Evolutionary conservation across 2,329 filamentous ascomycete species (phyloP).

Genomic region (Cercospora sojina): DNA sequence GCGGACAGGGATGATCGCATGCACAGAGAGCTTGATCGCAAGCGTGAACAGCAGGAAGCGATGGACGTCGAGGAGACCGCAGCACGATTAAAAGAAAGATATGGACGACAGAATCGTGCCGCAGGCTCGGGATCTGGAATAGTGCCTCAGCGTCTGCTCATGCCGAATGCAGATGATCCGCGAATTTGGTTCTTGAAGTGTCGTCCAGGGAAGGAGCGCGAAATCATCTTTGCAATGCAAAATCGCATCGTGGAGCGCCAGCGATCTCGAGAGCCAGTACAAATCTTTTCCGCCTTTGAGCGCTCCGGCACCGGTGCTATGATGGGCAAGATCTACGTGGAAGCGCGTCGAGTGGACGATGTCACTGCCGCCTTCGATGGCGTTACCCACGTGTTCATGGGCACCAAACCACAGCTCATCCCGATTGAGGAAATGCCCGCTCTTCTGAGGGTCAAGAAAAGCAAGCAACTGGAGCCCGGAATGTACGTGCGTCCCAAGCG

Average conservation of each 20-base stretch:
- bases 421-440: slow-evolving; percentile 98
- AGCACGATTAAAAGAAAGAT: slow-evolving; percentile 79
- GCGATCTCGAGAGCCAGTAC: slow-evolving; percentile 74
- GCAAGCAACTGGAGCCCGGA: slow-evolving; percentile 77
- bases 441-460: slow-evolving; percentile 85
- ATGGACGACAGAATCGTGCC: slow-evolving; percentile 70
- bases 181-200: slow-evolving; percentile 93
- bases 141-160: slow-evolving; percentile 78
- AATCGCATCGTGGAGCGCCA: slow-evolving; percentile 81
- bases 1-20: slow-evolving; percentile 84
- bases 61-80: slow-evolving; percentile 94
- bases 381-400: slow-evolving; percentile 85
- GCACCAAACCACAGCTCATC: slow-evolving; percentile 81
- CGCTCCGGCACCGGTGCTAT: slow-evolving; percentile 70
- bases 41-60: slow-evolving; percentile 80
- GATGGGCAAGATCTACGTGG: slow-evolving; percentile 93
- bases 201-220: slow-evolving; percentile 92
- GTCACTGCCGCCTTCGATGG: slow-evolving; percentile 79
- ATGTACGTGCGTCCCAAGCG: slow-evolving; percentile 81
- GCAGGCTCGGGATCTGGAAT: slow-evolving; percentile 69
- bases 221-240: slow-evolving; percentile 83
- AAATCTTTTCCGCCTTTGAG: slow-evolving; percentile 89
- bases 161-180: slow-evolving; percentile 92
- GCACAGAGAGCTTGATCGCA: slow-evolving; percentile 90
- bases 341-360: slow-evolving; percentile 83